Evolutionary conservation across 108 stramenopile genomes (phyloP).

Genomic region (Cylindrotheca fusiformis): DNA sequence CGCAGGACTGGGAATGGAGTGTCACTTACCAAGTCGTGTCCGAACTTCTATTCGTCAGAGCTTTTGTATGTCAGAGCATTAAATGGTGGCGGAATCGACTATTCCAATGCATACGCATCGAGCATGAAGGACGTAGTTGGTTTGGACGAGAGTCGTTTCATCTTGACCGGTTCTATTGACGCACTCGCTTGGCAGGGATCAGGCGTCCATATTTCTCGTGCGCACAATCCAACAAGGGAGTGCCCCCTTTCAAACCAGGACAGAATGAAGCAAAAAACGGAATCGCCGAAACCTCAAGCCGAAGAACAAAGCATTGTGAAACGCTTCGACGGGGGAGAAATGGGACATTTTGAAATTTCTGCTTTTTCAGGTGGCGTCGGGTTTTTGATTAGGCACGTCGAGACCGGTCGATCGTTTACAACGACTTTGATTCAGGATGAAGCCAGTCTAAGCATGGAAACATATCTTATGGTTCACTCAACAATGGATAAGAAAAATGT

Average conservation of each 20-base stretch:
- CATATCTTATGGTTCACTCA: constrained; percentile 29
- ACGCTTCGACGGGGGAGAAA: constrained; percentile 41
- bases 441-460: neutral
- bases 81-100: constrained; percentile 70
- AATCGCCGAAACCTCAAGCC: too few relatives aligned
- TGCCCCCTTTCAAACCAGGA: constrained; percentile 5
- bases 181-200: constrained; percentile 49
- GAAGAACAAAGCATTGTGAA: constrained; percentile 1
- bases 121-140: constrained; percentile 12
- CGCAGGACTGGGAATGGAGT: constrained; percentile 32
- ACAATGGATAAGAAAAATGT: neutral
- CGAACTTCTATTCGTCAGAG: constrained; percentile 59
- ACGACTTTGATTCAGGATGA: constrained; percentile 43
- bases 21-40: constrained; percentile 51
- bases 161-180: constrained; percentile 41
- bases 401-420: constrained; percentile 37
- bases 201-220: constrained; percentile 38
- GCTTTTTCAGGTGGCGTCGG: constrained; percentile 56
- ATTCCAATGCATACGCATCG: constrained; percentile 45
- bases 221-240: constrained; percentile 6
- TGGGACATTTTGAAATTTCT: constrained; percentile 63
- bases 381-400: constrained; percentile 57
- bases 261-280: too few relatives aligned
- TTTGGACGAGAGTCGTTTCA: neutral
- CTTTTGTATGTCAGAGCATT: constrained; percentile 65